Evolutionary conservation across 2,329 filamentous ascomycete genomes (phyloP), one percentile per base, ranked within the genome.

Genomic region (Colletotrichum plurivorum): DNA sequence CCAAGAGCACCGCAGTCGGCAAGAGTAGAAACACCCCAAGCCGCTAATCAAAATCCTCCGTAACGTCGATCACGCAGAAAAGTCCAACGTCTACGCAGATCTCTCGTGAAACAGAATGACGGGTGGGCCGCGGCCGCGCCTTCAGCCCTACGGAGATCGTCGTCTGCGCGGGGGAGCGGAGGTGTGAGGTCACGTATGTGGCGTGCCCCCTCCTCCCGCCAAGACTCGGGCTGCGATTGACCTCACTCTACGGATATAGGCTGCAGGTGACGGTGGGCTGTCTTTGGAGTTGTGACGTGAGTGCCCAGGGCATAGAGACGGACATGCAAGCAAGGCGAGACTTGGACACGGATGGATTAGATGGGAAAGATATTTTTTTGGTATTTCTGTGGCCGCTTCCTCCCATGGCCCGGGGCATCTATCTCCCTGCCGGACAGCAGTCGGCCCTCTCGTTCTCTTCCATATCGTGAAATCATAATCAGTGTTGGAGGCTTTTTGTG

Each of bases 401-500:
- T n/a, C 16, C 16, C 16, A 43, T 43, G 31, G 31, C 31, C 31
- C 31, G 31, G 31, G 31, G 6, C 31, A 36, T 36, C 31, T 36
- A 36, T 12, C 31, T 36, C 4, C 8, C 31, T 36, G 31, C 31
- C 31, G 31, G 31, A 36, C 10, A 10, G 31, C 10, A 10, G 31
- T 9, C 31, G 31, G 4, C n/a, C 31, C 46, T 22, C n/a, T 52
- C 36, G 12, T 20, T 60, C 52, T 61, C 49, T 48, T 65, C 66
- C 62, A 45, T 69, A 66, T 69, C 66, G 46, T 66, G 62, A 66
- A 69, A 69, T 69, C 62, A 60, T 69, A 51, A 66, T 31, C 31
- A 36, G 31, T 10, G 31, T 36, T 60, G 41, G 41, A n/a, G 12
- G 46, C 51, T 52, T 60, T 46, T 55, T 65, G 25, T 55, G 3